Evolutionary conservation across 1,284 basidiomycete genomes (phyloP).

Genomic region (Thecaphora thlaspeos): DNA sequence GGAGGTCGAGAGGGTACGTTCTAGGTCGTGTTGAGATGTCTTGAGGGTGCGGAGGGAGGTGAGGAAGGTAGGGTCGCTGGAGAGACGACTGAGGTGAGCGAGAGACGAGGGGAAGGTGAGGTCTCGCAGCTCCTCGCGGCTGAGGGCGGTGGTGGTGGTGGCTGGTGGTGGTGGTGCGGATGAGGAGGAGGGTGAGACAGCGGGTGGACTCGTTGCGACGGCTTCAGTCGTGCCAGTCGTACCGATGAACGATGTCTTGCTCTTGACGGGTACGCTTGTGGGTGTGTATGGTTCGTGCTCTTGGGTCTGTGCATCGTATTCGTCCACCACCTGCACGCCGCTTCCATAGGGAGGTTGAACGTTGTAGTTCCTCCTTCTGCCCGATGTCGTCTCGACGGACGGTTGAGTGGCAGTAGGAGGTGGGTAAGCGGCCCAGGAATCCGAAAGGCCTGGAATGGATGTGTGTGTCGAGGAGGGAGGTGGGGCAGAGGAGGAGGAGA

Average conservation of each 20-base stretch:
- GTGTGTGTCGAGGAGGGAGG: not conserved
- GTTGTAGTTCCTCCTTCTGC: not conserved
- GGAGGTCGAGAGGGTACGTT: slow-evolving; percentile 13
- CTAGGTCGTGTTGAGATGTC: slow-evolving; percentile 13
- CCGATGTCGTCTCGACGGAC: not conserved
- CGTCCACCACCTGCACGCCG: too few relatives aligned
- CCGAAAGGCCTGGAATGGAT: not conserved
- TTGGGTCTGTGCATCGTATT: not conserved
- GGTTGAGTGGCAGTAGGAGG: not conserved
- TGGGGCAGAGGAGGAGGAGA: slow-evolving; percentile 3
- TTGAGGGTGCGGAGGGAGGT: slow-evolving; percentile 6
- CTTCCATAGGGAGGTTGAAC: not conserved
- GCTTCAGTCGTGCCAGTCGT: too few relatives aligned
- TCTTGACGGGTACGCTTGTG: too few relatives aligned
- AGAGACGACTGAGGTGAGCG: slow-evolving; percentile 18
- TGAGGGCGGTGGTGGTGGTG: not conserved
- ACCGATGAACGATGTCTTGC: too few relatives aligned
- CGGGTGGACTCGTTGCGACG: too few relatives aligned
- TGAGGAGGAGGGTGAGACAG: slow-evolving; percentile 2
- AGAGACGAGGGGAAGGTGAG: slow-evolving; percentile 20
- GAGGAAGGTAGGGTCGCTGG: slow-evolving; percentile 12
- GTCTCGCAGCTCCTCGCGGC: slow-evolving; percentile 8
- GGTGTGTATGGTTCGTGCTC: not conserved
- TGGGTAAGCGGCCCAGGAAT: not conserved
- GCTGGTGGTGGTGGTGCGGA: not conserved